phyloP scores from a whole-genome alignment of 371 early-diverging fungal genomes.

The Syncephalastrum sp. region DNA sequence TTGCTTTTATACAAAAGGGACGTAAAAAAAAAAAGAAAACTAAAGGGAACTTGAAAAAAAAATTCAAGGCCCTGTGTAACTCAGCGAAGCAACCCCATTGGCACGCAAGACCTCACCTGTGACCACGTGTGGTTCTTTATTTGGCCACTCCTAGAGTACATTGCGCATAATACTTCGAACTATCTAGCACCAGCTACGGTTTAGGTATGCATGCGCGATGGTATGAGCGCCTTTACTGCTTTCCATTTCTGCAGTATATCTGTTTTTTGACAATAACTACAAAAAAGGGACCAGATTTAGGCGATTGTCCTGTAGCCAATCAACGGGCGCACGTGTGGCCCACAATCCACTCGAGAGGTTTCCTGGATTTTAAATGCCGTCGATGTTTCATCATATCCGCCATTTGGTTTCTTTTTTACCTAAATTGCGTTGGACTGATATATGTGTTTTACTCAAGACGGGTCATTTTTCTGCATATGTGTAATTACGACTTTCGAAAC shows the following conservation, averaged over 20 bases:
- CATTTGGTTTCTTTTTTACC: too few species aligned
- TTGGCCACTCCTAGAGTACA: too few species aligned
- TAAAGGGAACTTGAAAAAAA: conserved; percentile 7
- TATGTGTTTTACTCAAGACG: too few species aligned
- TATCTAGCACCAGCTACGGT: neutral
- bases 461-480: too few species aligned
- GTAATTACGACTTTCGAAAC: neutral
- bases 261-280: conserved; percentile 7
- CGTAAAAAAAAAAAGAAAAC: conserved; percentile 6
- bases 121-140: neutral
- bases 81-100: neutral
- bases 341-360: too few species aligned
- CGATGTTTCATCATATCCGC: too few species aligned
- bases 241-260: neutral
- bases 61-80: conserved; percentile 11
- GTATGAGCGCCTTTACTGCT: too few species aligned
- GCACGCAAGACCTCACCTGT: conserved; percentile 1
- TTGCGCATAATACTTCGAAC: neutral
- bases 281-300: conserved; percentile 8
- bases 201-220: neutral
- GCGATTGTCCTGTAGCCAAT: conserved; percentile 11
- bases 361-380: too few species aligned
- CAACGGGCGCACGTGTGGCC: conserved; percentile 12
- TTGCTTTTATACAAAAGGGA: conserved; percentile 1
- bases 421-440: too few species aligned